Conservation (phyloP, 208 protist species). For the Trypanosoma avium region DNA sequence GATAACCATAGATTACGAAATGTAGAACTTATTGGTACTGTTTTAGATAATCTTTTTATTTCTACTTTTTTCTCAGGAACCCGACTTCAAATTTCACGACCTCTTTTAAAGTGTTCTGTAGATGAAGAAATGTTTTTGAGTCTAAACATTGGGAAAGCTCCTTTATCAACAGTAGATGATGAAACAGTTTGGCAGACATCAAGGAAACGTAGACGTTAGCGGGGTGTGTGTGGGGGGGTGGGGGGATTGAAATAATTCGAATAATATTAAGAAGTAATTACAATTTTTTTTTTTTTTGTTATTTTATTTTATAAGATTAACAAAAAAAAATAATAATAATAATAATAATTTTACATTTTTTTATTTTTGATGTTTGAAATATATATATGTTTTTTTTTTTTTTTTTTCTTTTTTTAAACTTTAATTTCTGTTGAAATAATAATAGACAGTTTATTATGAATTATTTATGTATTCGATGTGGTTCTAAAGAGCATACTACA, state of each 20-base stretch:
- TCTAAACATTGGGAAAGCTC: conserved; percentile 18
- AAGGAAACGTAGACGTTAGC: conserved; percentile 8
- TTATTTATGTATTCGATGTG: conserved; percentile 16
- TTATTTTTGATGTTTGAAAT: neutral
- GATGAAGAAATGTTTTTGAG: conserved; percentile 11
- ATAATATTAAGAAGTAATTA: neutral
- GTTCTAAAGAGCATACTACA: conserved; percentile 13
- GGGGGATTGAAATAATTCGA: neutral
- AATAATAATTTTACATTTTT: neutral
- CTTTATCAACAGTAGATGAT: conserved; percentile 4
- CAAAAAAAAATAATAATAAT: too few species aligned
- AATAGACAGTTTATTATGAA: neutral
- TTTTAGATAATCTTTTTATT: conserved; percentile 3
- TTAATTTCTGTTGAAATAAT: neutral
- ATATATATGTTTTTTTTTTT: neutral
- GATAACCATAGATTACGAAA: neutral
- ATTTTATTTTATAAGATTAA: too few species aligned
- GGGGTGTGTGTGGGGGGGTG: neutral
- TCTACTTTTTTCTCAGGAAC: neutral
- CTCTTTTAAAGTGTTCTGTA: conserved; percentile 11
- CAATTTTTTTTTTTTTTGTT: neutral
- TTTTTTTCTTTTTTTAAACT: neutral
- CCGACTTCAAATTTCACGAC: conserved; percentile 19
- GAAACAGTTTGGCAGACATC: neutral
- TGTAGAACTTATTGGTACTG: neutral